Conservation (phyloP, 352 stramenopile genomes). For the Bremia lactucae region DNA sequence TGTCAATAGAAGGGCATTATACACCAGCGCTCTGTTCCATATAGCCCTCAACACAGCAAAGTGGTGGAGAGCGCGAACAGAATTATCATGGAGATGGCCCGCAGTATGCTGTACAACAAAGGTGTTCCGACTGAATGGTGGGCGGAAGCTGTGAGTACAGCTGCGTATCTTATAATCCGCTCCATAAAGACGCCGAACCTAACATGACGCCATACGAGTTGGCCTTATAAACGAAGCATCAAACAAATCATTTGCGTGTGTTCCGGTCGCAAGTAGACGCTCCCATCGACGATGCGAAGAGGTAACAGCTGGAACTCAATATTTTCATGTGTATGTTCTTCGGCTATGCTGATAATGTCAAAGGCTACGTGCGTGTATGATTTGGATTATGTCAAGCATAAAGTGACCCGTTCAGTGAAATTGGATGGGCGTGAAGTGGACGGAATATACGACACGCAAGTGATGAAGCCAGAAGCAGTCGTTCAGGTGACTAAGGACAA, state of each 20-base stretch:
- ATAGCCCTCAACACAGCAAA: not conserved
- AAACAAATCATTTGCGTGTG: not conserved
- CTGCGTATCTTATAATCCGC: not conserved
- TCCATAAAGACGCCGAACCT: not conserved
- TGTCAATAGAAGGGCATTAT: not conserved
- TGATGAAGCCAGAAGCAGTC: not conserved
- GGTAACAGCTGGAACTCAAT: constrained; percentile 1
- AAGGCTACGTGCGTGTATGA: not conserved
- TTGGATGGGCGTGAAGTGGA: not conserved
- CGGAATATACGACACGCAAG: not conserved
- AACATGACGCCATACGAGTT: not conserved
- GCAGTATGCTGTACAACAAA: not conserved
- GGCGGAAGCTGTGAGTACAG: not conserved
- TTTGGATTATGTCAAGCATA: constrained; percentile 1
- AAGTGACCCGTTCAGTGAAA: not conserved
- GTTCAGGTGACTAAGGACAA: not conserved
- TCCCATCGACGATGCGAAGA: constrained; percentile 3
- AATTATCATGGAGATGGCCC: not conserved
- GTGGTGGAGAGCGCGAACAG: not conserved
- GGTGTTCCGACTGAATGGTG: not conserved
- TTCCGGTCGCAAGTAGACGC: not conserved
- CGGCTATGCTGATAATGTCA: constrained; percentile 3
- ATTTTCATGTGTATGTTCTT: constrained; percentile 2
- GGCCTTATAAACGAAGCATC: not conserved
- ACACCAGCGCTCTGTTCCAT: not conserved